phyloP scores from a whole-genome alignment of 805 yeast species.

The Candida schatavii region DNA sequence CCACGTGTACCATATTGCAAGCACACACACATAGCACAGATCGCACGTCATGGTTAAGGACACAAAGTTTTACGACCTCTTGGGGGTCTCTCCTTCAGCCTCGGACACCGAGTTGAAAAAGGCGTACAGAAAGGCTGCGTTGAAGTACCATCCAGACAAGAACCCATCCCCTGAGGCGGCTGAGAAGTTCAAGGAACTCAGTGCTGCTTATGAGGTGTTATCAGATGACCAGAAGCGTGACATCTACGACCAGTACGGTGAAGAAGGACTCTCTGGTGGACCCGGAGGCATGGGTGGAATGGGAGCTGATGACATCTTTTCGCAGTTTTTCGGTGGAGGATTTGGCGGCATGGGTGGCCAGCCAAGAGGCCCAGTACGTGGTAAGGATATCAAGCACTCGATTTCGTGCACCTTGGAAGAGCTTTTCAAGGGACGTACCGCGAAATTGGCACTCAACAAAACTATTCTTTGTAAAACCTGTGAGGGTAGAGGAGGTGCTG shows the following conservation, averaged over 20 bases:
- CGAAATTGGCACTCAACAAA: conserved; percentile 91
- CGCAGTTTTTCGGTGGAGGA: conserved; percentile 78
- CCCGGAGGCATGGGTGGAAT: conserved; percentile 55
- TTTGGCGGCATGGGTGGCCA: conserved; percentile 58
- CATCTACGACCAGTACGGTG: conserved; percentile 85
- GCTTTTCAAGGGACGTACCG: conserved; percentile 87
- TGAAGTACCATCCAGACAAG: conserved; percentile 82
- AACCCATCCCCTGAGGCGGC: conserved; percentile 87
- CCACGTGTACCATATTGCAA: no score
- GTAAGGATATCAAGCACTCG: conserved; percentile 88
- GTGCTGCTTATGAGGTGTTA: conserved; percentile 84
- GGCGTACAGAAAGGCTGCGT: conserved; percentile 78
- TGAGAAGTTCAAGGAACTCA: conserved; percentile 89
- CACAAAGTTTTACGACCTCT: conserved; percentile 69
- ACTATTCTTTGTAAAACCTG: conserved; percentile 85
- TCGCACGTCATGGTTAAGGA: conserved; percentile 65
- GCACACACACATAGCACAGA: background rate
- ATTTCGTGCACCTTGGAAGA: conserved; percentile 87
- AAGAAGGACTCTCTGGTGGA: conserved; percentile 83
- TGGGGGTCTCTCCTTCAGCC: conserved; percentile 72
- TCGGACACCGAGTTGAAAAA: conserved; percentile 71
- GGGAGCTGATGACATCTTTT: conserved; percentile 72
- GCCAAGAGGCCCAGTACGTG: conserved; percentile 81
- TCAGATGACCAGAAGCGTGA: conserved; percentile 87
- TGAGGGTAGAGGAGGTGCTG: conserved; percentile 95